Base-by-base conservation (phyloP, 1,284 basidiomycete species). In the Lentinula novae-zelandiae region DNA sequence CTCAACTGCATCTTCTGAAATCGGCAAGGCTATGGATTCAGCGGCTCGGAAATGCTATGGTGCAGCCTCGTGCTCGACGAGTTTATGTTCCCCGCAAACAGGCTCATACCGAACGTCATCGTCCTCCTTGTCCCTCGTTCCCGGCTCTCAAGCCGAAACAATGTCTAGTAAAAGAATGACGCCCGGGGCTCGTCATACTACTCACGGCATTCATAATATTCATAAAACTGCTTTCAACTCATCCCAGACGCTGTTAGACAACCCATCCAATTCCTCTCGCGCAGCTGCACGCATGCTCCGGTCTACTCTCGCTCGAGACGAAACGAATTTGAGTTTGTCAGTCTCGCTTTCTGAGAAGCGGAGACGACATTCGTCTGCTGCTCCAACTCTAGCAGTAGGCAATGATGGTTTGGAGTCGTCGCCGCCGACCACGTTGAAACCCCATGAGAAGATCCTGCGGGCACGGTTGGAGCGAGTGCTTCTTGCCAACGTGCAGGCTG, bases 381-480 rank as follows among this genome's bases (percentile, higher is more conserved):
- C 49, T 10, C 22, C 20, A 27, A 27, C 2, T 3, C 3, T 27
- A 10, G 10, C 3, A 5, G 17, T 8, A 17, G 7, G 7, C 17
- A n/a, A 15, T 12, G 13, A 5, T 12, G 8, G 20, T 46, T 1
- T 15, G 7, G 27, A 31, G 10, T 34, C 22, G 13, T 4, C 8
- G 10, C 9, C 22, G 13, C 1, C 8, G 13, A 17, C 12, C 10
- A 36, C 52, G 52, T 12, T 53, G 5, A 60, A 52, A 49, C 52
- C 58, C 5, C 51, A 54, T 34, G 42, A 60, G 17, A 40, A 60
- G 3, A 44, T 54, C 6, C 15, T 60, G 52, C 52, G 52, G 5
- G 52, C 58, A 40, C 53, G 52, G 8, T 39, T 60, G 31, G 58
- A 60, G 42, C 46, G 58, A 36, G 52, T 54, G 5, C 34, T 53